Evolutionary conservation across 2,329 filamentous ascomycete genomes (phyloP).

Genomic region (Fusarium pilosicola): DNA sequence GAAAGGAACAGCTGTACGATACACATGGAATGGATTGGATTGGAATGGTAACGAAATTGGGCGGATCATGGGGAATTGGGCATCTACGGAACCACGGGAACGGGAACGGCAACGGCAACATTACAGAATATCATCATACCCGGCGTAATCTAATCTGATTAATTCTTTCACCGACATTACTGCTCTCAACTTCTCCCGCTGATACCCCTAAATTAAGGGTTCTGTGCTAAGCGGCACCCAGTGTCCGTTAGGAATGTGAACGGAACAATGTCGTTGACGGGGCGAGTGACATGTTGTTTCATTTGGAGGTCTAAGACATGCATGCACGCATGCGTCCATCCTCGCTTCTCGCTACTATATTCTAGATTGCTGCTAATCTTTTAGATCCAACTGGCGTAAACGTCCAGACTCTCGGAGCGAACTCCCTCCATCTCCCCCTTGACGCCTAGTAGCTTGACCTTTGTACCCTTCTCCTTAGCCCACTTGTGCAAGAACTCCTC

Average conservation of each 20-base stretch:
- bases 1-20: constrained; percentile 26
- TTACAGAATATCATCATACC: constrained; percentile 25
- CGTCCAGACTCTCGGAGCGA: constrained; percentile 56
- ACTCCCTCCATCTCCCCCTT: constrained; percentile 78
- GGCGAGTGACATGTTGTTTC: constrained; percentile 17
- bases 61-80: constrained; percentile 8
- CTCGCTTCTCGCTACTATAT: constrained; percentile 7
- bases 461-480: constrained; percentile 66
- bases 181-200: neutral
- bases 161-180: neutral
- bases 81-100: constrained; percentile 20
- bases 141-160: constrained; percentile 34
- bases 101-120: constrained; percentile 8
- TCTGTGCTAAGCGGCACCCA: neutral
- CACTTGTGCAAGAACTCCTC: constrained; percentile 72
- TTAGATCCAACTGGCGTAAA: constrained; percentile 58
- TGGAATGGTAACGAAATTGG: constrained; percentile 2
- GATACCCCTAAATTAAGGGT: neutral
- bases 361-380: neutral
- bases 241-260: constrained; percentile 22
- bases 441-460: constrained; percentile 75
- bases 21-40: neutral
- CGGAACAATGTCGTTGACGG: constrained; percentile 24
- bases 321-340: constrained; percentile 1
- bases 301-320: constrained; percentile 28